Evolutionary conservation across 2,329 filamentous ascomycete genomes (phyloP).

Genomic region (Pseudogymnoascus sp.): DNA sequence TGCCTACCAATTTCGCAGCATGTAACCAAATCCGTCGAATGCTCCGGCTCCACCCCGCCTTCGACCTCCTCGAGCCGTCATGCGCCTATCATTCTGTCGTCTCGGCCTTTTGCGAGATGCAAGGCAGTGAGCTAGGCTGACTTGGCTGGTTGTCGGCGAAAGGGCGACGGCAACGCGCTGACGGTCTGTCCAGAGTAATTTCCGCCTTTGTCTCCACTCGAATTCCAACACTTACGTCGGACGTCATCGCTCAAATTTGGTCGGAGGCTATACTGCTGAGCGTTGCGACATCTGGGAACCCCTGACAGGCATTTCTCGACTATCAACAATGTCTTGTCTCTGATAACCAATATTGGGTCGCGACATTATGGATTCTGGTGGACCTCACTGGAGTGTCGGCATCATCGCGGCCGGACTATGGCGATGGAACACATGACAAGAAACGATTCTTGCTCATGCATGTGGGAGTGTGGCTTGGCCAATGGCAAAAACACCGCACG

Average conservation of each 20-base stretch:
- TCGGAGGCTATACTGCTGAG: background rate
- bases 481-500: background rate
- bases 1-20: conserved; percentile 6
- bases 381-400: background rate
- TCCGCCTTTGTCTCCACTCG: background rate
- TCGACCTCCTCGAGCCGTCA: too few species aligned
- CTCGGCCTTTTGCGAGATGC: too few species aligned
- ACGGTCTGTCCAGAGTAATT: background rate
- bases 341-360: background rate
- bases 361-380: background rate
- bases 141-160: background rate
- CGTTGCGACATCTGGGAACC: background rate
- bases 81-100: too few species aligned
- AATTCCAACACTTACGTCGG: background rate
- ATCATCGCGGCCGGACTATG: background rate
- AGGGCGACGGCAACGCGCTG: background rate
- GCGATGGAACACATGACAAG: background rate
- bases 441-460: background rate
- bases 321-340: background rate
- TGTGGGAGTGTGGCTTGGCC: background rate
- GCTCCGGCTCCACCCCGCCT: too few species aligned
- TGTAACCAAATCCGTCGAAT: too few species aligned
- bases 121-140: too few species aligned
- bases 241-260: too few species aligned
- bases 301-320: background rate